Evolutionary conservation across 1,284 basidiomycete genomes (phyloP).

Genomic region (Rhodofomes roseus): DNA sequence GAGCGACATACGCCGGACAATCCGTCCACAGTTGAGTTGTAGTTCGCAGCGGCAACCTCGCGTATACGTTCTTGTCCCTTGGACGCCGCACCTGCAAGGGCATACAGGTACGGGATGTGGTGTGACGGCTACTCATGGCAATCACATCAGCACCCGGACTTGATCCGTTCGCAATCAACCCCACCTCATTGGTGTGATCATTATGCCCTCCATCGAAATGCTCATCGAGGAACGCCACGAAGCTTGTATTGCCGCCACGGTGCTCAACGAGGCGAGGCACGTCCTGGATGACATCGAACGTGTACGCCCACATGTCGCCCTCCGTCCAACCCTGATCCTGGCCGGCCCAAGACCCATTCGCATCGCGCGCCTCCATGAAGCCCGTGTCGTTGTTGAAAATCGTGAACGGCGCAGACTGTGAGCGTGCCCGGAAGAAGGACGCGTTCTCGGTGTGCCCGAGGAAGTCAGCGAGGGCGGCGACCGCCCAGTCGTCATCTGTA

Average conservation of each 20-base stretch:
- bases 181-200: constrained; percentile 79
- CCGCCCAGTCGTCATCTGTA: constrained; percentile 76
- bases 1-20: constrained; percentile 54
- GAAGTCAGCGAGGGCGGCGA: constrained; percentile 55
- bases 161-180: neutral
- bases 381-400: constrained; percentile 73
- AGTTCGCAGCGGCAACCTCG: constrained; percentile 59
- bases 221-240: constrained; percentile 68
- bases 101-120: constrained; percentile 81
- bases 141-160: neutral
- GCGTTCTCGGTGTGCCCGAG: constrained; percentile 51
- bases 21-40: constrained; percentile 65
- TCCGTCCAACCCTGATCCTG: constrained; percentile 73
- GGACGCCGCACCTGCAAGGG: constrained; percentile 63
- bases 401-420: constrained; percentile 53
- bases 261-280: constrained; percentile 58
- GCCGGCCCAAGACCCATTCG: constrained; percentile 71
- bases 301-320: constrained; percentile 84
- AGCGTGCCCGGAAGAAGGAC: constrained; percentile 49
- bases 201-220: constrained; percentile 84
- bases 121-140: constrained; percentile 59
- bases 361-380: constrained; percentile 79
- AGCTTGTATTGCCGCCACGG: constrained; percentile 61
- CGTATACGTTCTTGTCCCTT: constrained; percentile 71
- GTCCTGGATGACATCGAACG: constrained; percentile 75